Evolutionary conservation across 2,329 filamentous ascomycete genomes (phyloP).

Genomic region (Seiridium cupressi): DNA sequence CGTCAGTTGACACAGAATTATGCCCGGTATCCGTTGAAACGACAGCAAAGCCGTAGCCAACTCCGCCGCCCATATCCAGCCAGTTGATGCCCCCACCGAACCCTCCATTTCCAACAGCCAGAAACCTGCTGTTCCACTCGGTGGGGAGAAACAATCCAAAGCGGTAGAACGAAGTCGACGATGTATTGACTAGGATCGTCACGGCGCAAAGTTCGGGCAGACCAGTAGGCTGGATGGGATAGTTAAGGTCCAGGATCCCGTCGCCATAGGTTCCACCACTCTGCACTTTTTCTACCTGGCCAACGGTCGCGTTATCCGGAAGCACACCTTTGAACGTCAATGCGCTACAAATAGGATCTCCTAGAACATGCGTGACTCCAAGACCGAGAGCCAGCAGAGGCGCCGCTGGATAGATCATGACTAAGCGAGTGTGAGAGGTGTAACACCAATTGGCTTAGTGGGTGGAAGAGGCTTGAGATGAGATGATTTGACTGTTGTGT

Average conservation of each 20-base stretch:
- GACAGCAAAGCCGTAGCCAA: constrained; percentile 28
- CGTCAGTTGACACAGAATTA: constrained; percentile 8
- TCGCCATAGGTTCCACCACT: constrained; percentile 5
- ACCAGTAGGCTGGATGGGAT: constrained; percentile 22
- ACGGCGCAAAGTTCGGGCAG: constrained; percentile 32
- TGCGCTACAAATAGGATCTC: neutral
- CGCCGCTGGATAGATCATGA: neutral
- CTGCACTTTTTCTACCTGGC: neutral
- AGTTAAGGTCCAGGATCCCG: constrained; percentile 12
- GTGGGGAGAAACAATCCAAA: constrained; percentile 31
- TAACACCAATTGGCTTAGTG: neutral
- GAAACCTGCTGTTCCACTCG: constrained; percentile 29
- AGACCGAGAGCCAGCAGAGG: neutral
- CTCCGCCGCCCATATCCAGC: constrained; percentile 20
- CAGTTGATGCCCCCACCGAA: constrained; percentile 32
- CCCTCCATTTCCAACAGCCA: constrained; percentile 30
- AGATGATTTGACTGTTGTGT: neutral
- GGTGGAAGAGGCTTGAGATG: neutral
- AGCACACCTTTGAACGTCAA: neutral
- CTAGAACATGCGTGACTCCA: neutral
- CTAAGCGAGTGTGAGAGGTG: neutral
- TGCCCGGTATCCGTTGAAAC: constrained; percentile 32
- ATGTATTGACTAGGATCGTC: constrained; percentile 25
- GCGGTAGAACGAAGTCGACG: constrained; percentile 24
- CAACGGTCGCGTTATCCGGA: constrained; percentile 2